Evolutionary conservation across 2,329 filamentous ascomycete genomes (phyloP).

Genomic region (Tolypocladium inflatum): DNA sequence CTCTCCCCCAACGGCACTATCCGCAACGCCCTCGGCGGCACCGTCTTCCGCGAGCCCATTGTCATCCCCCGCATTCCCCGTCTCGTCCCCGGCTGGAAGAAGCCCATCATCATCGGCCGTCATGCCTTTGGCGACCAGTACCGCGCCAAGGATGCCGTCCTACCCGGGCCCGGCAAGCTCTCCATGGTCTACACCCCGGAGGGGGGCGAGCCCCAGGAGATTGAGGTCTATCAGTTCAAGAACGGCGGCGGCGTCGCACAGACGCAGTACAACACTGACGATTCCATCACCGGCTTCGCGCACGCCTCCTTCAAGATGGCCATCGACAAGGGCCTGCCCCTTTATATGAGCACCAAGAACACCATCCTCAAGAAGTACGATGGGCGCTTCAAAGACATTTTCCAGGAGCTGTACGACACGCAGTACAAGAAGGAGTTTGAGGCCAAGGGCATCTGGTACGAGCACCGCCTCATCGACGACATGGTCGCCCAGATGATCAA

Average conservation of each 20-base stretch:
- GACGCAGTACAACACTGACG: slow-evolving; percentile 97
- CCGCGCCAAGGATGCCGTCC: slow-evolving; percentile 85
- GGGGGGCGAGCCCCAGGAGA: slow-evolving; percentile 69
- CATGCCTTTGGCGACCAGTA: slow-evolving; percentile 99
- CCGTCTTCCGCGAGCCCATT: slow-evolving; percentile 98
- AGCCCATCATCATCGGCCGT: slow-evolving; percentile 97
- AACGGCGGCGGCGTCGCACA: slow-evolving; percentile 80
- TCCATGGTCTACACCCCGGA: slow-evolving; percentile 91
- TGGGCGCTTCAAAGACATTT: slow-evolving; percentile 98
- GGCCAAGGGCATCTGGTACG: slow-evolving; percentile 92
- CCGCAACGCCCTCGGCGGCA: slow-evolving; percentile 71
- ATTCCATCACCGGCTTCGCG: slow-evolving; percentile 89
- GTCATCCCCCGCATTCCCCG: slow-evolving; percentile 90
- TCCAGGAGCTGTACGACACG: slow-evolving; percentile 90
- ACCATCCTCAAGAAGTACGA: slow-evolving; percentile 99
- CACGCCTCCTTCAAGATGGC: slow-evolving; percentile 97
- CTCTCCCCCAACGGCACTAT: slow-evolving; percentile 92
- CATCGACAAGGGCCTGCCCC: slow-evolving; percentile 73
- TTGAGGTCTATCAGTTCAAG: slow-evolving; percentile 87
- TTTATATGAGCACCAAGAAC: slow-evolving; percentile 99
- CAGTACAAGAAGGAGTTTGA: slow-evolving; percentile 85
- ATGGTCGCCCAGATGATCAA: slow-evolving; percentile 99
- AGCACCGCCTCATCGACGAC: slow-evolving; percentile 98
- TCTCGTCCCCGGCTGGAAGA: slow-evolving; percentile 94
- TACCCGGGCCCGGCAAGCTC: slow-evolving; percentile 75